Base-by-base conservation (phyloP, 768 basidiomycete species). In the Leccinum rimulosum region DNA sequence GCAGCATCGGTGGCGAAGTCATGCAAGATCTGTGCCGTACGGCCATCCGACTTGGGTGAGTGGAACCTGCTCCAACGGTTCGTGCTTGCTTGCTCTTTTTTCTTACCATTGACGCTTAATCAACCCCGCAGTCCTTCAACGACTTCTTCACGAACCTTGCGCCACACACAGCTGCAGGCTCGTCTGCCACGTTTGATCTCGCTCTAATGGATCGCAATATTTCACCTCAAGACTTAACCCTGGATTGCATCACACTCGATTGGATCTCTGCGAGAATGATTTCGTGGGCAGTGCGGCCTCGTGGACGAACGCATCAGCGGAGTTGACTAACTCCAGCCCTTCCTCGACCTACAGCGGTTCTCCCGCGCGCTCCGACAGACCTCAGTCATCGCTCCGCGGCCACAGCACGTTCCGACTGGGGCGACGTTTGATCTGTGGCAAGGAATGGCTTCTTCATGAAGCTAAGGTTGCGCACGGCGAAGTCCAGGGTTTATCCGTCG, bases 311-410 rank as follows among this genome's bases (percentile, higher is more conserved):
- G 27, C 64, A 57, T 55, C 61, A 66, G 10, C 56, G 22, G 63
- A 62, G 30, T 60, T 67, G 6, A 6, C 66, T 2, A 54, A 65
- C 33, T 77, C 78, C 1, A 67, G 72, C 7, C 70, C 79, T 0
- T 79, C 80, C 0, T 78, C 80, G 2, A 68, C 73, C 6, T 81
- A 80, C 64, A 75, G 78, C 0, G 76, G 77, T 1, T 81, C 81
- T 0, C 78, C 79, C 0, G 67, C 73, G 0, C 73, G 61, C 0
- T 69, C n/a, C n/a, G n/a, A n/a, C 74, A 3, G 73, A 76, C 14
- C 64, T n/a, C n/a, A n/a, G n/a, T n/a, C n/a, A n/a, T n/a, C n/a
- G n/a, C n/a, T n/a, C n/a, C n/a, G n/a, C n/a, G n/a, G n/a, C n/a
- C n/a, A n/a, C n/a, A n/a, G n/a, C n/a, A n/a, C n/a, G n/a, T n/a